Percentiles rank a stretch among this genome's conserved stretches.
These are phyloP conservation scores for Sarocladium brachiariae DNA, from an alignment of 2,329 filamentous ascomycete genomes.

Conservation along the genomic window DNA sequence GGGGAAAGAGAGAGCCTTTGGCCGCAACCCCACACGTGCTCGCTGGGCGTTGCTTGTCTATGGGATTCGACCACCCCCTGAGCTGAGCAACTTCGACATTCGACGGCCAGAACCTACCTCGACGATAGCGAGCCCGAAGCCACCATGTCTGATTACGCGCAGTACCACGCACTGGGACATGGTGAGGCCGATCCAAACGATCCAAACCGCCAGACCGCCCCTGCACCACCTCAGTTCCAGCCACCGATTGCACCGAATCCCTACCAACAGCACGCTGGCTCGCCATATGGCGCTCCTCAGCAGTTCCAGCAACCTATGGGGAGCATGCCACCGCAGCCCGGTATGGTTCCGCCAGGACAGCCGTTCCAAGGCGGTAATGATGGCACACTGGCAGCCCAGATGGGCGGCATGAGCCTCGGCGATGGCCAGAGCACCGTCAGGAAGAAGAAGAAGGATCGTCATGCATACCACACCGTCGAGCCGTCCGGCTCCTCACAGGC, in stretches of 20 bases:
- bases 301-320: constrained; percentile 25
- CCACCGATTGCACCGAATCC: constrained; percentile 42
- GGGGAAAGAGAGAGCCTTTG: background rate
- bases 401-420: constrained; percentile 69
- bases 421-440: constrained; percentile 39
- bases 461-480: constrained; percentile 85
- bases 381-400: constrained; percentile 58
- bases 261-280: constrained; percentile 39
- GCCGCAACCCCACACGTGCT: constrained; percentile 2
- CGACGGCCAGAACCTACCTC: background rate
- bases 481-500: constrained; percentile 60
- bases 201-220: constrained; percentile 43
- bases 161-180: constrained; percentile 51
- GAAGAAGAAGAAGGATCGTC: constrained; percentile 89
- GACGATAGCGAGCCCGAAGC: constrained; percentile 8
- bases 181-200: constrained; percentile 49
- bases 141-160: constrained; percentile 48
- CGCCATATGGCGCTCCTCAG: constrained; percentile 27
- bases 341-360: constrained; percentile 25
- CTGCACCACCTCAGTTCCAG: constrained; percentile 48
- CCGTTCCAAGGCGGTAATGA: constrained; percentile 27
- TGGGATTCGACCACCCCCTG: background rate
- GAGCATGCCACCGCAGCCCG: constrained; percentile 11
- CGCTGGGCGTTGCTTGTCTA: background rate
- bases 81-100: background rate